Conservation (phyloP, 768 basidiomycete genomes). For the Boletus subparvulus region DNA sequence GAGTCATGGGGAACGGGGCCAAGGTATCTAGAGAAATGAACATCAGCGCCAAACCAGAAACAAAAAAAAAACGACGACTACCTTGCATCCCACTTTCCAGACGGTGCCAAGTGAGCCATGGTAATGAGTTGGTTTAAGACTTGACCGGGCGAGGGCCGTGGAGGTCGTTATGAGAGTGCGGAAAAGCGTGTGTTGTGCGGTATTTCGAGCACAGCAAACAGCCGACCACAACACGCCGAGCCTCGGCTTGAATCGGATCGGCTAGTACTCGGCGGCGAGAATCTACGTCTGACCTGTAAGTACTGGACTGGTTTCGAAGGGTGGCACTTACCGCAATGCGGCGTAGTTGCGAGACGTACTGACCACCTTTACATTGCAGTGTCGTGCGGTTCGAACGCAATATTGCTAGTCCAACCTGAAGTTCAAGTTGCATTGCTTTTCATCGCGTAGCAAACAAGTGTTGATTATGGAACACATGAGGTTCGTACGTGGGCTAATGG, state of each 20-base stretch:
- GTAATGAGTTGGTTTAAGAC: slow-evolving; percentile 33
- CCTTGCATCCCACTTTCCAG: slow-evolving; percentile 78
- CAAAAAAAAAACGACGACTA: slow-evolving; percentile 24
- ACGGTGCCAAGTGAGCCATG: slow-evolving; percentile 51
- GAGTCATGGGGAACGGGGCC: slow-evolving; percentile 77
- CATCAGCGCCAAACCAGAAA: not conserved
- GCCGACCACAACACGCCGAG: slow-evolving; percentile 3
- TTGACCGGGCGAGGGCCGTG: slow-evolving; percentile 13
- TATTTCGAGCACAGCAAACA: slow-evolving; percentile 3
- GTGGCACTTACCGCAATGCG: too few species aligned
- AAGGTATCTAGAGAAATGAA: slow-evolving; percentile 45
- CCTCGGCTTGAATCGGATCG: slow-evolving; percentile 10
- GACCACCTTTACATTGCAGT: too few species aligned
- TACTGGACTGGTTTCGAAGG: too few species aligned
- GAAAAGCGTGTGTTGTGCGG: not conserved
- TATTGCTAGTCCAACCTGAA: too few species aligned
- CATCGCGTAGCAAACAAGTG: too few species aligned
- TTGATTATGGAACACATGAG: too few species aligned
- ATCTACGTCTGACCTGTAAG: not conserved
- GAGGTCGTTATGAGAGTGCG: slow-evolving; percentile 24
- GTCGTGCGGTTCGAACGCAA: too few species aligned
- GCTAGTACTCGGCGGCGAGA: not conserved
- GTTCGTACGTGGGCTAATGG: too few species aligned
- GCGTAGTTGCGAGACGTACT: too few species aligned
- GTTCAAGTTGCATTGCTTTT: too few species aligned